These are phyloP conservation scores for Pleurozium schreberi DNA, from an alignment of 225 moss, liverwort and hornwort genomes.

Conservation along the genomic window DNA sequence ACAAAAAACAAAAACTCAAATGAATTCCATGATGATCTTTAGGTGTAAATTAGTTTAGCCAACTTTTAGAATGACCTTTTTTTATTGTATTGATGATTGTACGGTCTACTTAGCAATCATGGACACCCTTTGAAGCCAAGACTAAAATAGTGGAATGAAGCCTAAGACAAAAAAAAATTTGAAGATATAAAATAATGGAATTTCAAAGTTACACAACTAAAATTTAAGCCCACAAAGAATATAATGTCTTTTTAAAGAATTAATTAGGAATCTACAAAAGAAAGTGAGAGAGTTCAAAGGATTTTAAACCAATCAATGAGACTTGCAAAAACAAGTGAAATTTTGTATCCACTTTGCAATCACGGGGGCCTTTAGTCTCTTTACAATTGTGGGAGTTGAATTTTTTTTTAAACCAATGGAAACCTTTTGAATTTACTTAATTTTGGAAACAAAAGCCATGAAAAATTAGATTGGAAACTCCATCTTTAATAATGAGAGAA, in stretches of 20 bases:
- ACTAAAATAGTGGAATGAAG: too few species aligned
- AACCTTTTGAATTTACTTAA: neutral
- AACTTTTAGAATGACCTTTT: neutral
- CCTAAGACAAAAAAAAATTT: fast-evolving
- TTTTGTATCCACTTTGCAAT: neutral
- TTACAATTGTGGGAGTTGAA: neutral
- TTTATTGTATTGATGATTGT: too few species aligned
- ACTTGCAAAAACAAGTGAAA: neutral
- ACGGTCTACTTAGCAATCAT: fast-evolving
- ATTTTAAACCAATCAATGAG: neutral
- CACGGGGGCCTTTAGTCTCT: neutral
- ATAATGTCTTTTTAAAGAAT: neutral
- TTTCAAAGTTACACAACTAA: neutral
- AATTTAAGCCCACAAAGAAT: neutral
- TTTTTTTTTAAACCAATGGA: neutral
- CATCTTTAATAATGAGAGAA: too few species aligned
- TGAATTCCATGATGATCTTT: neutral
- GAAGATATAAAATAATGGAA: neutral
- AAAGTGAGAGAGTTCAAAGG: neutral
- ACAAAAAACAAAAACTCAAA: too few species aligned
- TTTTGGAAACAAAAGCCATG: fast-evolving
- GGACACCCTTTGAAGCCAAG: fast-evolving
- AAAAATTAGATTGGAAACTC: too few species aligned
- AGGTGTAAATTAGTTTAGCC: fast-evolving
- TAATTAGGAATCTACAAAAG: neutral